phyloP scores from a whole-genome alignment of 306 rosid genomes.

The Pyrus pyrifolia region DNA sequence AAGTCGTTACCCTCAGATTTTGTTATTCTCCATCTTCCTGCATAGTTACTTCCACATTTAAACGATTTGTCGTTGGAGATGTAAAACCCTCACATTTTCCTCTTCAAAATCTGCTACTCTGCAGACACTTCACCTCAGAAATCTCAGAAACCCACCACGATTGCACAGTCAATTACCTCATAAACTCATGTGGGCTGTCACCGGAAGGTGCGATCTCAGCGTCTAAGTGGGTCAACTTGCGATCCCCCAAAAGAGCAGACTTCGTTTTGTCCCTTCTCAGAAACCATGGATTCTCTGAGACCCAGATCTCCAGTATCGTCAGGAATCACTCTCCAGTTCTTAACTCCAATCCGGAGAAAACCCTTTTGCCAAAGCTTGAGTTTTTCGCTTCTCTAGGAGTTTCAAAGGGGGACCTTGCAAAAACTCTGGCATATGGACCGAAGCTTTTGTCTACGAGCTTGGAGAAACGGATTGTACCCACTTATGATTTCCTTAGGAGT shows the following conservation, averaged over 20 bases:
- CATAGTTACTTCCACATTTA: background rate
- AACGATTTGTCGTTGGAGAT: background rate
- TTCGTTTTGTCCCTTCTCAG: too few species aligned
- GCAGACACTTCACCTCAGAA: background rate
- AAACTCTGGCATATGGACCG: too few species aligned
- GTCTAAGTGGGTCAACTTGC: background rate
- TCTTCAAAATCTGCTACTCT: background rate
- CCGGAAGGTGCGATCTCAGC: background rate
- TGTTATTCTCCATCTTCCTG: background rate
- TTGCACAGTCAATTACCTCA: constrained; percentile 21
- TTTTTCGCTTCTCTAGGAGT: too few species aligned
- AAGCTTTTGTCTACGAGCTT: too few species aligned
- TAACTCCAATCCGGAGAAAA: too few species aligned
- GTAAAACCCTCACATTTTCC: background rate
- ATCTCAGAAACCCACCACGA: background rate
- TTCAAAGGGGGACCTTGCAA: too few species aligned
- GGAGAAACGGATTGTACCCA: constrained; percentile 14
- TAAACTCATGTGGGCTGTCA: constrained; percentile 23
- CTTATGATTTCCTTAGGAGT: constrained; percentile 15
- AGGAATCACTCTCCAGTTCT: too few species aligned
- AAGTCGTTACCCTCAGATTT: too few species aligned
- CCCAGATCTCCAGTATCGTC: too few species aligned
- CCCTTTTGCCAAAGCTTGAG: too few species aligned
- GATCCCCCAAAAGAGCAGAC: background rate
- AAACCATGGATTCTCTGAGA: too few species aligned